phyloP scores from a whole-genome alignment of 495 filamentous ascomycete genomes.

The Rusavskia elegans region DNA sequence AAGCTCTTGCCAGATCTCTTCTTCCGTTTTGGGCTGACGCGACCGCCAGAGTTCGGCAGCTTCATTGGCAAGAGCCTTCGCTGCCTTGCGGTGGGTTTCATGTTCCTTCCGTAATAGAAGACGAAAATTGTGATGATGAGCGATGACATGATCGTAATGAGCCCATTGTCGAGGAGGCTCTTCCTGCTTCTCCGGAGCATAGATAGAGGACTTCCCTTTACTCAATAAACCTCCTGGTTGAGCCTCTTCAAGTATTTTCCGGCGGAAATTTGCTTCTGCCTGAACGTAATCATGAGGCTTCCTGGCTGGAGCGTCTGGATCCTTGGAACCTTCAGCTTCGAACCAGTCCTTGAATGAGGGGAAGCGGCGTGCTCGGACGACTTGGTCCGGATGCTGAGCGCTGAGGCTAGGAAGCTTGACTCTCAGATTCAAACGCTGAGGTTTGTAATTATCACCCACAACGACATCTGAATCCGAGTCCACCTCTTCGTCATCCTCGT shows the following conservation, averaged over 20 bases:
- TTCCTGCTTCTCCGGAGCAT: constrained; percentile 57
- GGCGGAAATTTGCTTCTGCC: constrained; percentile 32
- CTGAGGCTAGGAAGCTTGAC: constrained; percentile 34
- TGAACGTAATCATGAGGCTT: constrained; percentile 39
- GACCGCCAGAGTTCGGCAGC: constrained; percentile 17
- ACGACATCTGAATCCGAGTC: constrained; percentile 3
- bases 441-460: constrained; percentile 6
- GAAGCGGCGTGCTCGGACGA: constrained; percentile 26
- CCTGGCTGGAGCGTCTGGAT: constrained; percentile 22
- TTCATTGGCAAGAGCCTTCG: constrained; percentile 42
- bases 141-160: constrained; percentile 70
- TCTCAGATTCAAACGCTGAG: constrained; percentile 34
- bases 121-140: constrained; percentile 67
- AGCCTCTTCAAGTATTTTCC: constrained; percentile 49
- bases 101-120: constrained; percentile 63
- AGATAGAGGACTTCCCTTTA: constrained; percentile 52
- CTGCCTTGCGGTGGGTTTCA: constrained; percentile 48
- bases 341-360: constrained; percentile 42
- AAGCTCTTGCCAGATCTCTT: constrained; percentile 39
- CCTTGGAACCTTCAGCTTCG: constrained; percentile 22
- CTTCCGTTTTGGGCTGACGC: constrained; percentile 46
- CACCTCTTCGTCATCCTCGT: constrained; percentile 12
- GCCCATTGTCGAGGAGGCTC: constrained; percentile 63
- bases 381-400: constrained; percentile 36
- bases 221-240: constrained; percentile 63